Base-by-base conservation (phyloP, 2,329 filamentous ascomycete genomes). In the Sclerotiophoma versabilis region DNA sequence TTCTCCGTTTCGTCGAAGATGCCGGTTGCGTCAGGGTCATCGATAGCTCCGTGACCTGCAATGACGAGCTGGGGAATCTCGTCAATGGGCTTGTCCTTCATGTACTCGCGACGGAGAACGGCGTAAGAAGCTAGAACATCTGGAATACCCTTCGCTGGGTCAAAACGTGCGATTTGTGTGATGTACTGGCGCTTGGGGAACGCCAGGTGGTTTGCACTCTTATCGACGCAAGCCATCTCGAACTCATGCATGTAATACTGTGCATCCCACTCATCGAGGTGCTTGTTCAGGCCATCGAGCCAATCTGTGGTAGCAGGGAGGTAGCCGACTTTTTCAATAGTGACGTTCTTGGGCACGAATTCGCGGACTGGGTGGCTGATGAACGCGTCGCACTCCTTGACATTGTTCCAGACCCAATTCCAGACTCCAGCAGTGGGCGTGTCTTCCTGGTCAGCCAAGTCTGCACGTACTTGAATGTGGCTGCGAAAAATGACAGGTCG, bases 291-390 rank as follows among this genome's bases (percentile, higher is more conserved):
- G 8, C 91, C 91, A 69, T 95, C 91, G 3, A 92, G 80, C 87
- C 90, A 95, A 73, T 95, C 91, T 0, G 90, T 93, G 0, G 90
- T 90, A 10, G 91, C 91, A 3, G 90, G 90, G 70, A 93, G 79
- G 70, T 92, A 92, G 1, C 84, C 87, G 0, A 93, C 87, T 62
- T 84, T 89, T 47, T 87, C 79, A 1, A 74, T 75, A 1, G 87
- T 84, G 5, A 95, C 88, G 51, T 80, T 86, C 25, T 80, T 76
- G 2, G 91, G 91, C 9, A 95, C 89, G 62, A 93, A 95, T 20
- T 82, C 80, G 34, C 84, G 85, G 47, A 95, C 89, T 0, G 91
- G 91, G 63, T 95, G 91, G 64, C 88, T 91, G 74, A 95, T 88
- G 75, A 93, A 95, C 70, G 92, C 78, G 73, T 95, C 90, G 9